Conservation (phyloP, 1,139 yeast genomes). For the Insectozyma bohioensis region DNA sequence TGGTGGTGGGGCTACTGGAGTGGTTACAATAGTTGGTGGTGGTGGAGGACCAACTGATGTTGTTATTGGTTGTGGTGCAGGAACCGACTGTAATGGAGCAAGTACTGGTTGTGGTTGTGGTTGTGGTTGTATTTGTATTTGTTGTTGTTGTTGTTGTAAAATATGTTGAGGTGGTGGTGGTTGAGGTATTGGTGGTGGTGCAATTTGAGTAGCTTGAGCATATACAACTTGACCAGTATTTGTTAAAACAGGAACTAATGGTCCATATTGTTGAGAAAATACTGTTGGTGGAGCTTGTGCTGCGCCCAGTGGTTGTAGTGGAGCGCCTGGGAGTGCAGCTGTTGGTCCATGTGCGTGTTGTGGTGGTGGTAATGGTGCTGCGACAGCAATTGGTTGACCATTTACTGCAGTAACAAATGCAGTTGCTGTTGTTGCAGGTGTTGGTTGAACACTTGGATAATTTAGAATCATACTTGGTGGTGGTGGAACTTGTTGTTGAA, state of each 20-base stretch:
- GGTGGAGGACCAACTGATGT: conserved; percentile 6
- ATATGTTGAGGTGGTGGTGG: conserved; percentile 6
- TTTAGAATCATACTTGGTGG: conserved; percentile 2
- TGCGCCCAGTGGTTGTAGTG: conserved; percentile 1
- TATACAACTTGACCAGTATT: conserved; percentile 17
- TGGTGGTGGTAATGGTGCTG: conserved; percentile 3
- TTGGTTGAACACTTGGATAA: conserved; percentile 2
- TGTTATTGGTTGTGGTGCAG: conserved; percentile 2
- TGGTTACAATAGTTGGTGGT: background rate
- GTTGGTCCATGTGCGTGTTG: conserved; percentile 1
- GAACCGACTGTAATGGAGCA: background rate
- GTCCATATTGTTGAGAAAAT: conserved; percentile 34
- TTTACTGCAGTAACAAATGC: conserved; percentile 1
- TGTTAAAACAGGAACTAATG: conserved; percentile 37
- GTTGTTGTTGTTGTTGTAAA: conserved; percentile 5
- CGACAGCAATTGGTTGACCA: too few relatives aligned
- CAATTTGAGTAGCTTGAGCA: conserved; percentile 13
- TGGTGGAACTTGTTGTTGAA: conserved; percentile 3
- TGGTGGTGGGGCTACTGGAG: conserved; percentile 1
- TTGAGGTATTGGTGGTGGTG: conserved; percentile 8
- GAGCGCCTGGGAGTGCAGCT: background rate
- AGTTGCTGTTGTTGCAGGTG: conserved; percentile 4
- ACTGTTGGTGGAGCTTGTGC: conserved; percentile 8
- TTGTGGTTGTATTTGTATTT: conserved; percentile 7
- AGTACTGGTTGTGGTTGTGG: conserved; percentile 7